Evolutionary conservation across 768 basidiomycete species (phyloP).

Genomic region (Lactarius vividus): DNA sequence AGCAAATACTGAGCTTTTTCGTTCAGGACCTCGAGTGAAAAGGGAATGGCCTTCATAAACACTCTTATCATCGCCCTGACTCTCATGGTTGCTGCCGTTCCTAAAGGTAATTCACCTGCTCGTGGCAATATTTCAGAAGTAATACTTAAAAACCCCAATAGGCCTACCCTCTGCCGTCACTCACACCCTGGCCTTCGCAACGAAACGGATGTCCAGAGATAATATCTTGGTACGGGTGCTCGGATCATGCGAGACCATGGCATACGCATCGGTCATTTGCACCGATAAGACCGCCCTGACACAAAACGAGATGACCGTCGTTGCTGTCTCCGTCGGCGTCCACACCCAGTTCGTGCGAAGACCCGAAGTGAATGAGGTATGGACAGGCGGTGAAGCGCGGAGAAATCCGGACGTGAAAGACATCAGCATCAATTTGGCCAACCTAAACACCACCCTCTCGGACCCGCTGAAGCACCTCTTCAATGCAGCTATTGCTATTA

Average conservation of each 20-base stretch:
- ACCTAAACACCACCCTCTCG: conserved; percentile 63
- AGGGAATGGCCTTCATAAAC: conserved; percentile 87
- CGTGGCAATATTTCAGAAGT: conserved; percentile 10
- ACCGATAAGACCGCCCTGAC: conserved; percentile 97
- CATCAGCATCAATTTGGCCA: conserved; percentile 79
- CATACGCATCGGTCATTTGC: conserved; percentile 92
- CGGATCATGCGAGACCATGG: conserved; percentile 98
- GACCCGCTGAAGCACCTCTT: conserved; percentile 61
- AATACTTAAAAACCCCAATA: conserved; percentile 32
- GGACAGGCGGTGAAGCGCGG: conserved; percentile 69
- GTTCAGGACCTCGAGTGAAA: conserved; percentile 64
- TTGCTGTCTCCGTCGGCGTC: conserved; percentile 91
- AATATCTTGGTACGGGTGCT: conserved; percentile 94
- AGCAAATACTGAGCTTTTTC: background rate
- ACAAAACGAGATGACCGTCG: conserved; percentile 92
- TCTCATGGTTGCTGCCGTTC: conserved; percentile 79
- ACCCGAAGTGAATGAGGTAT: conserved; percentile 64
- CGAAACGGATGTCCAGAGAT: conserved; percentile 95
- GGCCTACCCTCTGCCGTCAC: conserved; percentile 95
- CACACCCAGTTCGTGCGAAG: conserved; percentile 89
- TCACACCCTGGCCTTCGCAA: conserved; percentile 93
- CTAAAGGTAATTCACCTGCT: conserved; percentile 52
- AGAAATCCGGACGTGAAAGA: conserved; percentile 48
- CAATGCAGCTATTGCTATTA: conserved; percentile 85
- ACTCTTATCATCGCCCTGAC: conserved; percentile 95